Base-by-base conservation (phyloP, 176 grass and related monocot genomes). In the Oropetium thomaeum region DNA sequence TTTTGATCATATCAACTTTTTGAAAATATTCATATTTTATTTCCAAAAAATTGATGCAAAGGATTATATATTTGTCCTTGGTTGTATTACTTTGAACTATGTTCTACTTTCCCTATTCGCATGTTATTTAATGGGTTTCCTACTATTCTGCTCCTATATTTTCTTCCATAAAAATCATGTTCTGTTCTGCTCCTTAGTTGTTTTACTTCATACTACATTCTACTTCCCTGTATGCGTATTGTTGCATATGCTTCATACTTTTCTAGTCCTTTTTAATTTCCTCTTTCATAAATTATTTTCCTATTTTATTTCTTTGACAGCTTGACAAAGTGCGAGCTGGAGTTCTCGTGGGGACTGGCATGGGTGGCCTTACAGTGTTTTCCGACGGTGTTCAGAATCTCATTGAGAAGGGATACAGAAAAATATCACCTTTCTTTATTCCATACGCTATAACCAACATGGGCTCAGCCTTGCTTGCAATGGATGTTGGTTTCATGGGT, bases 401-500 rank as follows among this genome's bases (percentile, higher is more conserved):
- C 74, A 85, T 79, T 70, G 89, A 91, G 60, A 91, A 85, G 70
- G 85, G 85, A 33, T 27, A 85, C 70, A 82, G 58, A 72, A 92
- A 85, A 85, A 83, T 92, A 60, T 85, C 82, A 35, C 85, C 85
- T 48, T 92, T 88, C 71, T 92, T 85, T 49, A 85, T 92, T 73
- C 89, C 85, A 30, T 92, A 83, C 26, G 62, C 86, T 49, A 92
- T 88, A 65, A 71, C 85, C 74, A 92, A 88, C 47, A 92, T 92
- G 89, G 85, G 78, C 29, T 88, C 89, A 44, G 85, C 82, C 1
- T 75, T 92, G 62, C 82, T 92, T 73, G 84, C 85, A 30, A 88
- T 92, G 48, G 86, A 92, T 79, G 81, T 80, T 82, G 85, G 89
- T 37, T 92, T 85, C 69, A 88, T 92, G 85, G 85, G 85, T 67